Base-by-base conservation (phyloP, 495 filamentous ascomycete species). In the Acidomyces sp. region DNA sequence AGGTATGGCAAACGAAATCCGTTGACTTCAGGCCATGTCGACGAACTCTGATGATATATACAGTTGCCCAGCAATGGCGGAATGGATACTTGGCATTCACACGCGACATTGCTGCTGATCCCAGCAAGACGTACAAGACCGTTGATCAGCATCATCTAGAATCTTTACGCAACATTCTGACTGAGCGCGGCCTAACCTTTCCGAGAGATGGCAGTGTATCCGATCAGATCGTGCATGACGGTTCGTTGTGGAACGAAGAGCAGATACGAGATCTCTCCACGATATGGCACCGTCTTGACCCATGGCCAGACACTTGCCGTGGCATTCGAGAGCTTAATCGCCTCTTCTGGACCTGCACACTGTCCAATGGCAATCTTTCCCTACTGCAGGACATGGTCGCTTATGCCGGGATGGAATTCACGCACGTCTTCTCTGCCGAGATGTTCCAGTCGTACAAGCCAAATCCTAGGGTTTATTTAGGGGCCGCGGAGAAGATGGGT, bases 391-490 rank as follows among this genome's bases (percentile, higher is more conserved):
- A 86, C 54, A 66, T 88, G 22, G 54, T 68, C 32, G 41, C 47
- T 21, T 49, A 71, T 49, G 78, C 68, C 3, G 53, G 62, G 13
- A 64, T 88, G 32, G 68, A 70, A 1, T 87, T 82, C 49, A 64
- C 64, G 23, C 62, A 66, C 35, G 51, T 87, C 38, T 61, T 72
- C 33, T 79, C 72, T 15, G 70, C 75, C 1, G 82, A 78, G 57
- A 65, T 78, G 44, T 88, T 85, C 52, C 62, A 65, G n/a, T 76
- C 74, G 5, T 88, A 88, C 54, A 92, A 90, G 56, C 83, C 83
- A 5, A 68, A 72, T 45, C 69, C 75, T 12, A 61, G 58, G 28
- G 75, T 80, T 4, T 87, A 86, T 55, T 58, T 64, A 0, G 82
- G 81, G 0, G 82, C 80, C 2, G 80, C 68, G 11, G 51, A 62